Evolutionary conservation across 2,329 filamentous ascomycete genomes (phyloP).

Genomic region (Fusarium tupiense): DNA sequence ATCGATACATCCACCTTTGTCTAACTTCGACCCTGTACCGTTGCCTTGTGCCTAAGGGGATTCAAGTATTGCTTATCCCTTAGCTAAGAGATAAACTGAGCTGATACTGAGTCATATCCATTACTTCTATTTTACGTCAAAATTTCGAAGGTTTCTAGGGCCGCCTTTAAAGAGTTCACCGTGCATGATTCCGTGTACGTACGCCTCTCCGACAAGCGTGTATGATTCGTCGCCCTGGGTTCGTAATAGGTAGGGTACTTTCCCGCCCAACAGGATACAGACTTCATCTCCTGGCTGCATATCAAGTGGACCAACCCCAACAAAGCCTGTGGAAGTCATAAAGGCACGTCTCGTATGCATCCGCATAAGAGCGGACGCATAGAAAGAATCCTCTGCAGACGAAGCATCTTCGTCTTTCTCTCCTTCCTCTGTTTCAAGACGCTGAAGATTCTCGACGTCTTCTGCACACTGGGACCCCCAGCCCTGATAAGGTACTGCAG

Average conservation of each 20-base stretch:
- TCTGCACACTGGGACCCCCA: not conserved
- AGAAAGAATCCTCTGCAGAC: not conserved
- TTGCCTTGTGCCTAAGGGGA: too few species aligned
- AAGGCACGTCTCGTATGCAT: not conserved
- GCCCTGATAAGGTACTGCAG: not conserved
- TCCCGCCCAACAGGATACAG: not conserved
- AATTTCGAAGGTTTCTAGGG: not conserved
- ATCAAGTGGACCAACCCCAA: not conserved
- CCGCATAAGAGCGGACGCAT: not conserved
- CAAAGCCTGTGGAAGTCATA: not conserved
- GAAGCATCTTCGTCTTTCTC: not conserved
- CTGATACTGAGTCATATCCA: too few species aligned
- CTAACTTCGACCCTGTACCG: too few species aligned
- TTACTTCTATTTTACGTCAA: not conserved
- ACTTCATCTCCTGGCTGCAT: not conserved
- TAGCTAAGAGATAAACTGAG: too few species aligned
- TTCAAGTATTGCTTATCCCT: too few species aligned
- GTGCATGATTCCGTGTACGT: not conserved
- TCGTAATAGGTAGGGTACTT: not conserved
- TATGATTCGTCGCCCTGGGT: not conserved
- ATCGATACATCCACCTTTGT: too few species aligned
- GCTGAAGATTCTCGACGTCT: not conserved
- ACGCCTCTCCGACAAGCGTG: not conserved
- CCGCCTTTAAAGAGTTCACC: not conserved
- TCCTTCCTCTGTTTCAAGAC: too few species aligned